These are phyloP conservation scores for Tricholoma sp. DNA, from an alignment of 768 basidiomycete species.

Conservation along the genomic window DNA sequence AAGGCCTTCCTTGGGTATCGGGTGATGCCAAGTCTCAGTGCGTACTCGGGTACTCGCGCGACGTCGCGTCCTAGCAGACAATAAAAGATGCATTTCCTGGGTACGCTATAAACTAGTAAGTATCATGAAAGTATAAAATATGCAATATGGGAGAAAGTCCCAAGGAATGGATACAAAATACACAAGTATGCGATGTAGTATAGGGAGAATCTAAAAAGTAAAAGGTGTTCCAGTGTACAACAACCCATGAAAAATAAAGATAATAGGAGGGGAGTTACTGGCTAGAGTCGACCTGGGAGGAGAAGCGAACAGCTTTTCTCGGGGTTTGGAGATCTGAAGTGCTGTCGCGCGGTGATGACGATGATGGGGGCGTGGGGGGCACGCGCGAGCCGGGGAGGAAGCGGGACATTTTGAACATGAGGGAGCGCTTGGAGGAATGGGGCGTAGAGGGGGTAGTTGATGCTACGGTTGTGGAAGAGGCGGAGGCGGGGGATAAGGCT, in stretches of 20 bases:
- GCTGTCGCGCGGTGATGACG: constrained; percentile 32
- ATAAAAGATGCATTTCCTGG: too few species aligned
- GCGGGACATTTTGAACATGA: constrained; percentile 41
- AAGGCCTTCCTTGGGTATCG: too few species aligned
- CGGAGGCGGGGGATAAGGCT: constrained; percentile 36
- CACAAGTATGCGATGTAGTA: too few species aligned
- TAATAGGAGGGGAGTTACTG: constrained; percentile 4
- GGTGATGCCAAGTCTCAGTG: too few species aligned
- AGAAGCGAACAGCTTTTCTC: constrained; percentile 61
- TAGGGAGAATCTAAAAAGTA: too few species aligned
- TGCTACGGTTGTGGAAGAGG: constrained; percentile 44
- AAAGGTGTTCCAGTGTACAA: too few species aligned
- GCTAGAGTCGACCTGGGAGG: constrained; percentile 29
- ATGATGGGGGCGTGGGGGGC: constrained; percentile 32
- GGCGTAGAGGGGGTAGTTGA: constrained; percentile 31
- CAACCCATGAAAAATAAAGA: constrained; percentile 18
- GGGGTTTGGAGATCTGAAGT: constrained; percentile 28
- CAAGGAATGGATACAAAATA: too few species aligned
- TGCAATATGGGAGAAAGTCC: too few species aligned
- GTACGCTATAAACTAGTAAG: too few species aligned
- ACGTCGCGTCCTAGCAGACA: too few species aligned
- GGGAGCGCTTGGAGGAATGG: constrained; percentile 12
- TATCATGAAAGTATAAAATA: too few species aligned
- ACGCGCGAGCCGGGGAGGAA: constrained; percentile 42
- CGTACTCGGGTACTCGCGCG: too few species aligned